These are phyloP conservation scores for Thelephora terrestris DNA, from an alignment of 1,284 basidiomycete species.

Conservation along the genomic window DNA sequence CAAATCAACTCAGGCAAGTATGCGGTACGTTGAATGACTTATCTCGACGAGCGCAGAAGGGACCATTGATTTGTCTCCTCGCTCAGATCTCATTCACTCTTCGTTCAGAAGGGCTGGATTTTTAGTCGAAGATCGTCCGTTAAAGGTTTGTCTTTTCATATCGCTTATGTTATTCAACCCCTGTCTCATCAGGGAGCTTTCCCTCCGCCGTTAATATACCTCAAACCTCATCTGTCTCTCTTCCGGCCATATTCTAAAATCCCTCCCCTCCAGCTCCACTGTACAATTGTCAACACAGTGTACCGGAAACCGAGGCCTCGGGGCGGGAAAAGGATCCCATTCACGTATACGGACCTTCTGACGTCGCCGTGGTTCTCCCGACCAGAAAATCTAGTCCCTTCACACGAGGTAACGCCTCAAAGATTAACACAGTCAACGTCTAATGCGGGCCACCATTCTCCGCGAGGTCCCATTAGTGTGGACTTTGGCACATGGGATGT, in stretches of 20 bases:
- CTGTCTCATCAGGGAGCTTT: background rate
- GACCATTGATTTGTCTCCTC: background rate
- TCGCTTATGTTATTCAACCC: background rate
- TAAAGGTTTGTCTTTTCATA: slow-evolving; percentile 38
- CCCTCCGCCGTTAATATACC: too few species aligned
- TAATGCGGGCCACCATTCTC: too few species aligned
- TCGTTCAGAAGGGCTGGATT: slow-evolving; percentile 40
- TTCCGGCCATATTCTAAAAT: background rate
- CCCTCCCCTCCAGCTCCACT: slow-evolving; percentile 41
- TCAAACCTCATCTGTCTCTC: too few species aligned
- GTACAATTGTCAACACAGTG: slow-evolving; percentile 54
- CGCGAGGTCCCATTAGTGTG: slow-evolving; percentile 19
- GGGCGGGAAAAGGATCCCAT: slow-evolving; percentile 26
- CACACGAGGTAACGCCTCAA: slow-evolving; percentile 11
- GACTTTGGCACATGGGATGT: slow-evolving; percentile 38
- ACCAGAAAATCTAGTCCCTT: background rate
- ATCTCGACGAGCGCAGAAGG: background rate
- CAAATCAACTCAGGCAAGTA: slow-evolving; percentile 24
- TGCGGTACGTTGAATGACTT: slow-evolving; percentile 27
- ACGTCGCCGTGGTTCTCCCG: slow-evolving; percentile 18
- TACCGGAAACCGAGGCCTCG: slow-evolving; percentile 35
- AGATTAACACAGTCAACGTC: background rate
- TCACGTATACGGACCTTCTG: slow-evolving; percentile 39
- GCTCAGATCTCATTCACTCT: slow-evolving; percentile 31
- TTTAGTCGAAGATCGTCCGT: slow-evolving; percentile 35